Percentiles rank a stretch among this genome's conserved stretches.
These are phyloP conservation scores for Amanita pallidorosea DNA, from an alignment of 768 basidiomycete species.

Conservation along the genomic window DNA sequence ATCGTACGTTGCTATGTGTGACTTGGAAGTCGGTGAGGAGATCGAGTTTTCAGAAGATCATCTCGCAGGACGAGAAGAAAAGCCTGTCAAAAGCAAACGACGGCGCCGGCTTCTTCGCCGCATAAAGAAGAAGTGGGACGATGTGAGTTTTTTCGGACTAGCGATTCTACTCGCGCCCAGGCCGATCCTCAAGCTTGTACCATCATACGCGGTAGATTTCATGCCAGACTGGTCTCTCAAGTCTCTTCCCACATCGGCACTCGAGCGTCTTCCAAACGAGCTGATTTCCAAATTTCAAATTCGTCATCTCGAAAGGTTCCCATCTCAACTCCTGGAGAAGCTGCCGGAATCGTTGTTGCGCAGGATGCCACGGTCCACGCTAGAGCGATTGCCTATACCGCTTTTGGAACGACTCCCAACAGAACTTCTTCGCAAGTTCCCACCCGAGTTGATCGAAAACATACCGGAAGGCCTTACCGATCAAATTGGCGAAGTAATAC, in stretches of 20 bases:
- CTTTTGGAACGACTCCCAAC: neutral
- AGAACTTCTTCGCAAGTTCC: neutral
- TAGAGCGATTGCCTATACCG: neutral
- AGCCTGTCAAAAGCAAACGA: neutral
- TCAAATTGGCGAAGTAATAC: neutral
- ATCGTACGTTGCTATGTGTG: neutral
- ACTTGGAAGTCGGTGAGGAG: neutral
- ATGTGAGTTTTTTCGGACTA: neutral
- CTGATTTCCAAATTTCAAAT: neutral
- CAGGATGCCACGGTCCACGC: neutral
- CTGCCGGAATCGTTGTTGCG: neutral
- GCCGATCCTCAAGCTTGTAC: neutral
- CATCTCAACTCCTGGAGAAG: neutral
- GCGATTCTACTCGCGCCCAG: neutral
- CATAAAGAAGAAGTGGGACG: neutral
- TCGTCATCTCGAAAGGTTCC: neutral
- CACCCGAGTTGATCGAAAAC: neutral
- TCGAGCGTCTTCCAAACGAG: neutral
- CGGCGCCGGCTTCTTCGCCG: neutral
- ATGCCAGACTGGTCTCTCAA: neutral
- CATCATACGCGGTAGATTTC: neutral
- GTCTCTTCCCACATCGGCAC: neutral
- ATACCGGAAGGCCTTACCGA: neutral
- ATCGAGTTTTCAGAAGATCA: neutral
- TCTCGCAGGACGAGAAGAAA: neutral